Evolutionary conservation across 2,329 filamentous ascomycete genomes (phyloP).

Genomic region (Diaporthe longicolla): DNA sequence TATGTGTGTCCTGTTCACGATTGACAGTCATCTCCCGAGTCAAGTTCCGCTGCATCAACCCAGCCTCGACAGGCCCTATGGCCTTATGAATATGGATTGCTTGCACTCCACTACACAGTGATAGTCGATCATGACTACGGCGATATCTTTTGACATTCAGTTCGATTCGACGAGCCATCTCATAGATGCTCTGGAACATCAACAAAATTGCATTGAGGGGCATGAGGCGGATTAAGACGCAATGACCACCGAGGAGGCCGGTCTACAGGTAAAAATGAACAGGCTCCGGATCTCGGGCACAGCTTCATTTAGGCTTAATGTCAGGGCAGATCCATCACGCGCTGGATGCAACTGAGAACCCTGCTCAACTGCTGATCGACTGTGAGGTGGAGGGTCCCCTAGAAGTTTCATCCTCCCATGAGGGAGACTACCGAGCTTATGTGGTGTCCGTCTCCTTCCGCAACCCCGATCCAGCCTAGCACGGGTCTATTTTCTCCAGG

Average conservation of each 20-base stretch:
- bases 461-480: slow-evolving; percentile 20
- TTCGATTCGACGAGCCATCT: background rate
- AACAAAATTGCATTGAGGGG: background rate
- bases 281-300: slow-evolving; percentile 3
- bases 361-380: background rate
- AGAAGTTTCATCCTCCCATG: slow-evolving; percentile 1
- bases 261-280: background rate
- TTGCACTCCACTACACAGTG: background rate
- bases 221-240: no score
- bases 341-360: slow-evolving; percentile 1
- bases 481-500: background rate
- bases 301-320: slow-evolving; percentile 21
- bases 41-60: background rate
- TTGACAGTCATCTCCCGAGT: no score
- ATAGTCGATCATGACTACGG: no score
- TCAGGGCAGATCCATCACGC: background rate
- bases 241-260: background rate
- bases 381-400: background rate
- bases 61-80: no score
- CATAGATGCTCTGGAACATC: background rate
- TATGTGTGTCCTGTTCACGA: no score
- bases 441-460: slow-evolving; percentile 14
- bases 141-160: no score
- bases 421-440: background rate
- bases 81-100: background rate